Conservation (phyloP, 1,284 basidiomycete genomes). For the Grifola frondosa region DNA sequence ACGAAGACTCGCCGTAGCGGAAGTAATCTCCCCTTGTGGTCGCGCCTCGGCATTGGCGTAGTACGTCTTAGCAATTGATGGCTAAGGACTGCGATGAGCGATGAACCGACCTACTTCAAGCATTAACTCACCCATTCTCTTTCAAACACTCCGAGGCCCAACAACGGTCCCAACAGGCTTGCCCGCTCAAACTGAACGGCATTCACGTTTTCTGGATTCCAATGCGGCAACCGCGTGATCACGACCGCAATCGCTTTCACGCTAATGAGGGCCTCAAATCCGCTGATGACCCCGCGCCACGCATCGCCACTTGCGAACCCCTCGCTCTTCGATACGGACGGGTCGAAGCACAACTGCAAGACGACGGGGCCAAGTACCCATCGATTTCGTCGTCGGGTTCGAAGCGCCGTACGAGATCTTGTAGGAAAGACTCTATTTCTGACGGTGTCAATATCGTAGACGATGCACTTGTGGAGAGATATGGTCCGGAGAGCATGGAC, state of each 20-base stretch:
- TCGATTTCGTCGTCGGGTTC: constrained; percentile 46
- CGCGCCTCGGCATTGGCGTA: constrained; percentile 85
- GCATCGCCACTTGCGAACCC: constrained; percentile 69
- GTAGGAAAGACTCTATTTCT: constrained; percentile 70
- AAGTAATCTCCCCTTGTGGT: constrained; percentile 73
- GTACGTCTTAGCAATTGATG: constrained; percentile 73
- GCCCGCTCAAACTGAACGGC: constrained; percentile 61
- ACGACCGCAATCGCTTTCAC: constrained; percentile 83
- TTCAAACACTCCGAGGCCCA: constrained; percentile 80
- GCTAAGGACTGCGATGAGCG: constrained; percentile 46
- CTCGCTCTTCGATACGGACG: constrained; percentile 59
- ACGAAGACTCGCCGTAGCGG: constrained; percentile 80
- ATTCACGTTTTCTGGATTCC: constrained; percentile 62
- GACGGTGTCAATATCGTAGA: constrained; percentile 43
- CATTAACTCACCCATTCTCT: constrained; percentile 78
- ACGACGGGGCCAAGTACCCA: constrained; percentile 54
- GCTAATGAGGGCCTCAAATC: constrained; percentile 78
- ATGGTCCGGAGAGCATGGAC: constrained; percentile 61
- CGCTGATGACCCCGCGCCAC: constrained; percentile 88
- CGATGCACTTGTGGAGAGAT: constrained; percentile 48
- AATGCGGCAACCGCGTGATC: constrained; percentile 71
- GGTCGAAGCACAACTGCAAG: constrained; percentile 56
- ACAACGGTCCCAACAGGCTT: constrained; percentile 79
- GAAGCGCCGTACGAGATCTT: constrained; percentile 71
- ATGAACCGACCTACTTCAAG: not conserved